Evolutionary conservation across 208 protist species (phyloP), one percentile per base, ranked within the genome.

Genomic region (Leishmania major): DNA sequence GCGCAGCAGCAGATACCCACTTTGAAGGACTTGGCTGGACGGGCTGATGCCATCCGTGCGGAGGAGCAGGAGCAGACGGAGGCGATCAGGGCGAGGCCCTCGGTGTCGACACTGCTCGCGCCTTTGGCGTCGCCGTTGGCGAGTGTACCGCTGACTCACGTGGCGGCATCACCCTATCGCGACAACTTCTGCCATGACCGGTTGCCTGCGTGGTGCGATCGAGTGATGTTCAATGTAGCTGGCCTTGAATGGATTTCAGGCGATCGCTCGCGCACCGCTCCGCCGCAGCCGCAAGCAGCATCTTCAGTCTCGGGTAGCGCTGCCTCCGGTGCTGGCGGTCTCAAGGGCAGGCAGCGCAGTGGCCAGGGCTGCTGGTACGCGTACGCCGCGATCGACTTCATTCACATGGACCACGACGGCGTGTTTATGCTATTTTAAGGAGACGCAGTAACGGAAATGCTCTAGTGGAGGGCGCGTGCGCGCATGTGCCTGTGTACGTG

Each of bases 181-280:
- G 78, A 84, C 59, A 88, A 80, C 51, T 95, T 90, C 67, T 31
- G 43, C 17, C 88, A 84, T 43, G 49, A 82, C 47, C 90, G 94
- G n/a, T 71, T 96, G 59, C 92, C 94, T 11, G 94, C 94, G 37
- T 97, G 94, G 94, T 97, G 94, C 77, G 94, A 97, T 78, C 89
- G 94, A n/a, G 84, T 97, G 28, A 66, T 94, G 5, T 96, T 94
- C 80, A 97, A 95, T 72, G 87, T 93, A 31, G 85, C 94, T 8
- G 92, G 86, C 2, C 83, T 95, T 51, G 92, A 95, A 78, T 83
- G 92, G 69, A 86, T 95, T 71, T 79, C 87, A 11, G 90, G 91
- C 10, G 81, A 87, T 55, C 78, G 83, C 53, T 71, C 87, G 31
- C 69, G 72, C 57, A 49, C 85, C 35, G 7, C 45, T 28, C 72